Base-by-base conservation (phyloP, 1,139 yeast species). In the Ogataea hybrid region DNA sequence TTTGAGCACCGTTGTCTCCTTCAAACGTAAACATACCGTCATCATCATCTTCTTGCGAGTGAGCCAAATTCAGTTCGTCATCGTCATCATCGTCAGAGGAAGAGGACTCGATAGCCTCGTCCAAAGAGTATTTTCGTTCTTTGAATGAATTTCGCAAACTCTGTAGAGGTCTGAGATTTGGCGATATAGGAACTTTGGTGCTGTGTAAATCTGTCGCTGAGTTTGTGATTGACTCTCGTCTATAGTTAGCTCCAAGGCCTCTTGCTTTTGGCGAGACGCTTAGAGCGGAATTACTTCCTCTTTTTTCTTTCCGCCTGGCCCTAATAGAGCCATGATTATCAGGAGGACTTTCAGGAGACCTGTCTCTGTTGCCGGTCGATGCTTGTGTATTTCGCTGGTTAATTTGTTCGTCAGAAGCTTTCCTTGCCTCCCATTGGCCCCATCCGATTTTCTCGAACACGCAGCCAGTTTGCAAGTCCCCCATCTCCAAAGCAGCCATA, bases 381-480 rank as follows among this genome's bases (percentile, higher is more conserved):
- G 69, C 47, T 62, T 30, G 41, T 11, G 39, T 48, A 35, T 67
- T 62, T 55, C 69, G 62, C 52, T 65, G 63, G 48, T 64, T 61
- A 28, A 67, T 69, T 49, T 63, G 49, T 17, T 57, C 63, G 12
- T 39, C 44, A 5, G 53, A 38, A 6, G 56, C 77, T 37, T 71
- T 67, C 46, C 81, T 73, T 6, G 90, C 95, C 21, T 90, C 88
- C 97, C 97, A 90, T 59, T 92, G 94, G 46, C 97, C 97, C 97
- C 97, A 90, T 20, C 97, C 97, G 31, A 89, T 89, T 67, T 90
- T 90, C 57, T 88, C 96, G 67, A 90, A 90, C 15, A 84, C 78
- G 30, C 81, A 80, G 44, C 73, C 71, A 44, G 82, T 77, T 21
- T 69, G 71, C 5, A 76, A 67, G 59, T 81, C 94, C 12, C 84